A percentile compares a stretch with the other conserved stretches of the same genome.
phyloP scores from a whole-genome alignment of 148 eudicot species.

The Nepenthes mirabilis region DNA sequence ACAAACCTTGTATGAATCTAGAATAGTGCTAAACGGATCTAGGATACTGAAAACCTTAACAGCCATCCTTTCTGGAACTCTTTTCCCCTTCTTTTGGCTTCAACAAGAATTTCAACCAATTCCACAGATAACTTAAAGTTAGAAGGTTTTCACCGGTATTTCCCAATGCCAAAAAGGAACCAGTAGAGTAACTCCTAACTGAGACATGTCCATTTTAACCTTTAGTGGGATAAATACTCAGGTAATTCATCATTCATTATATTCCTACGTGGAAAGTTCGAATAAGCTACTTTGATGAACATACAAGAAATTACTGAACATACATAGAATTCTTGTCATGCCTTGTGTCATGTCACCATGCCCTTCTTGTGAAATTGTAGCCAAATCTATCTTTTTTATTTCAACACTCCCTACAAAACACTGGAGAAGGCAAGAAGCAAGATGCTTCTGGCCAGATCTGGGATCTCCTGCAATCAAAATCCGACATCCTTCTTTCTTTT shows the following conservation, averaged over 20 bases:
- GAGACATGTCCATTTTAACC: too few relatives aligned
- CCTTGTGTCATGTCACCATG: constrained; percentile 72
- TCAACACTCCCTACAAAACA: constrained; percentile 71
- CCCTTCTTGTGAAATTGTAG: constrained; percentile 86
- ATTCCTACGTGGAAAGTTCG: too few relatives aligned
- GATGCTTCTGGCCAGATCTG: constrained; percentile 84
- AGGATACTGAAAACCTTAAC: too few relatives aligned
- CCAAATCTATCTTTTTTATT: constrained; percentile 80
- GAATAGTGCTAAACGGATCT: too few relatives aligned
- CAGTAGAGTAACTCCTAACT: too few relatives aligned
- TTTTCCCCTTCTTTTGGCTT: not conserved
- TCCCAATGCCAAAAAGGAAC: too few relatives aligned
- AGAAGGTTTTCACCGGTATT: too few relatives aligned
- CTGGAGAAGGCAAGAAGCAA: constrained; percentile 83
- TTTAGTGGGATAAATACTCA: too few relatives aligned
- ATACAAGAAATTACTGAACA: constrained; percentile 13
- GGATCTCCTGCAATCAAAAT: constrained; percentile 74
- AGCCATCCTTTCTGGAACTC: too few relatives aligned
- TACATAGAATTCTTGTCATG: constrained; percentile 66
- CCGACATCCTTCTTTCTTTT: constrained; percentile 53
- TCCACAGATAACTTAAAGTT: too few relatives aligned
- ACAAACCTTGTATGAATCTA: too few relatives aligned
- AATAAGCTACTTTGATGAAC: not conserved
- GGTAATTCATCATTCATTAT: too few relatives aligned
- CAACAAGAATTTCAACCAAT: not conserved